phyloP scores from a whole-genome alignment of 257 asterid genomes.

The Scutellaria barbata region DNA sequence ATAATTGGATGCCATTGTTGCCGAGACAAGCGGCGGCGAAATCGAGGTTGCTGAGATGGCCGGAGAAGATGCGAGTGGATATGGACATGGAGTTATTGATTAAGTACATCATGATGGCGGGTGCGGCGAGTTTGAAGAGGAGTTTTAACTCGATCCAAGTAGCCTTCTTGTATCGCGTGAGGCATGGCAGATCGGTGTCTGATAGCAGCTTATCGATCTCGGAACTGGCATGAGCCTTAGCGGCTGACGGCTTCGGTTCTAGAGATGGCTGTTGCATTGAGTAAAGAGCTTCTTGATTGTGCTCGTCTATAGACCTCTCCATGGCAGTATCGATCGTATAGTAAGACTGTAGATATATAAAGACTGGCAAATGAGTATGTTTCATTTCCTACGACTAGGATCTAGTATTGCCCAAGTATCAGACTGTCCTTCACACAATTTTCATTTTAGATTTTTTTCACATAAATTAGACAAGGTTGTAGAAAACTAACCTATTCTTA shows the following conservation, averaged over 20 bases:
- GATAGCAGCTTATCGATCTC: conserved; percentile 50
- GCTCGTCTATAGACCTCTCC: conserved; percentile 23
- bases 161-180: conserved; percentile 39
- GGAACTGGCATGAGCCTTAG: conserved; percentile 34
- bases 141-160: conserved; percentile 54
- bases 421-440: too few relatives aligned
- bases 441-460: too few relatives aligned
- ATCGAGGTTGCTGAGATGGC: conserved; percentile 65
- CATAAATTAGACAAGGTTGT: too few relatives aligned
- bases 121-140: conserved; percentile 58
- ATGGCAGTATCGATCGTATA: background rate
- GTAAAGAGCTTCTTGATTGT: background rate
- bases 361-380: too few relatives aligned
- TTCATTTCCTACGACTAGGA: too few relatives aligned
- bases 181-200: conserved; percentile 35
- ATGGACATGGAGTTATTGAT: conserved; percentile 60
- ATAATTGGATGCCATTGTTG: conserved; percentile 59
- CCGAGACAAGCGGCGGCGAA: conserved; percentile 70
- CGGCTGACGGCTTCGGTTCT: conserved; percentile 1
- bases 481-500: too few relatives aligned
- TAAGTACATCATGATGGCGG: conserved; percentile 53
- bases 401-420: too few relatives aligned
- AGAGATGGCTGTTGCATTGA: conserved; percentile 5
- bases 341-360: too few relatives aligned
- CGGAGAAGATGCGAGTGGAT: conserved; percentile 62